phyloP scores from a whole-genome alignment of 257 asterid genomes.

The Petrea volubilis region DNA sequence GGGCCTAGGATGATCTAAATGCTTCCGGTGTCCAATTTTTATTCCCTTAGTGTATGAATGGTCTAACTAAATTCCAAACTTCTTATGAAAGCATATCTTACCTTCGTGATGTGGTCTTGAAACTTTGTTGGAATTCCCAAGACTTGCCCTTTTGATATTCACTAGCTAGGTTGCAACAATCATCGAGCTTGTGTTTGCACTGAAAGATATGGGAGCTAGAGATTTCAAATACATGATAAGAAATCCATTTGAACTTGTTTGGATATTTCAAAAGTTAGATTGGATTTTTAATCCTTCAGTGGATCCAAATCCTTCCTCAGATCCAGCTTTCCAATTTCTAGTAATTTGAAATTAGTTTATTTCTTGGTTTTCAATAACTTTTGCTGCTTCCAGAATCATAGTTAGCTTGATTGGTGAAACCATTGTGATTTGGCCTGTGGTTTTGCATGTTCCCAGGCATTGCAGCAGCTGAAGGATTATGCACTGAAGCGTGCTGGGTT shows the following conservation, averaged over 20 bases:
- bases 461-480: slow-evolving; percentile 65
- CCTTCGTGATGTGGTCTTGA: neutral
- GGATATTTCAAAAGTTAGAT: neutral
- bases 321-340: neutral
- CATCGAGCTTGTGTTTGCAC: too few species aligned
- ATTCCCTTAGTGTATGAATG: neutral
- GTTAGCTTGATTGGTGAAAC: neutral
- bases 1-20: neutral
- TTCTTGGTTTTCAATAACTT: neutral
- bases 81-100: neutral
- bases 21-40: neutral
- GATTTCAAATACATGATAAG: too few species aligned
- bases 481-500: slow-evolving; percentile 76
- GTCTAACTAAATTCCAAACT: neutral
- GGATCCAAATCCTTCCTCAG: neutral
- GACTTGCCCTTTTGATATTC: neutral
- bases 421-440: neutral
- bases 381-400: neutral
- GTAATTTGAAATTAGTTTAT: neutral
- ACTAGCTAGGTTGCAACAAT: neutral
- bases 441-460: slow-evolving; percentile 46
- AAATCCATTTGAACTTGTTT: neutral
- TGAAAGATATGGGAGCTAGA: too few species aligned
- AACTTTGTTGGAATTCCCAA: neutral
- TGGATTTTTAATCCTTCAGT: neutral